These are phyloP conservation scores for Nicotiana benthamiana DNA, from an alignment of 257 asterid species.

Conservation along the genomic window DNA sequence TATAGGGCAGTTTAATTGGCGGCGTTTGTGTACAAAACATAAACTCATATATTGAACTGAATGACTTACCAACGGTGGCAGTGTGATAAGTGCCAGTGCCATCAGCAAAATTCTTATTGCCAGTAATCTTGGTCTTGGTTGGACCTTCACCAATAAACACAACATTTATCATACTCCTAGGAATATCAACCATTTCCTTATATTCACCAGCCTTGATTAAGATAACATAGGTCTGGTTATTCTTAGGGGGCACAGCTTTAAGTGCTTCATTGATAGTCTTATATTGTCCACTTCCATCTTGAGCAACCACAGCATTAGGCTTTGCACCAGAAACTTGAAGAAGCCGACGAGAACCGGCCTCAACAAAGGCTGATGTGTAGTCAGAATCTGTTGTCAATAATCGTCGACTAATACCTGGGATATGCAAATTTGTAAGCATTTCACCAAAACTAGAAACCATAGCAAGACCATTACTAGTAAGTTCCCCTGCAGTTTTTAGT, in stretches of 20 bases:
- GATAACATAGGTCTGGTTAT: constrained; percentile 14
- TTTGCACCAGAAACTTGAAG: constrained; percentile 18
- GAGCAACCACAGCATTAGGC: constrained; percentile 43
- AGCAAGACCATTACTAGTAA: constrained; percentile 58
- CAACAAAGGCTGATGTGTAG: constrained; percentile 10
- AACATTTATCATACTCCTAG: background rate
- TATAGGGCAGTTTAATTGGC: too few relatives aligned
- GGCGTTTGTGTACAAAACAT: background rate
- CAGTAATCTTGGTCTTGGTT: constrained; percentile 30
- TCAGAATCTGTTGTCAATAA: constrained; percentile 8
- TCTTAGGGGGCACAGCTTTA: constrained; percentile 3
- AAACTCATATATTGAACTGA: background rate
- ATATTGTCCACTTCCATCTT: constrained; percentile 32
- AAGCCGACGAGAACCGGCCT: constrained; percentile 19
- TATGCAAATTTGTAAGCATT: constrained; percentile 9
- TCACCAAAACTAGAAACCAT: constrained; percentile 32
- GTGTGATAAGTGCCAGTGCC: constrained; percentile 40
- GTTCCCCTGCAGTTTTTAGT: constrained; percentile 29
- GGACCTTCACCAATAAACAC: constrained; percentile 38
- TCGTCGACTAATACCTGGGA: constrained; percentile 23
- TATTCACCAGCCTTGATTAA: constrained; percentile 31
- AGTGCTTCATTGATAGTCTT: constrained; percentile 21
- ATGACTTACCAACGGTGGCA: constrained; percentile 31
- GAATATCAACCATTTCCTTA: background rate
- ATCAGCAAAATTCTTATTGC: constrained; percentile 24